Evolutionary conservation across 768 basidiomycete species (phyloP).

Genomic region (Lyophyllum atratum): DNA sequence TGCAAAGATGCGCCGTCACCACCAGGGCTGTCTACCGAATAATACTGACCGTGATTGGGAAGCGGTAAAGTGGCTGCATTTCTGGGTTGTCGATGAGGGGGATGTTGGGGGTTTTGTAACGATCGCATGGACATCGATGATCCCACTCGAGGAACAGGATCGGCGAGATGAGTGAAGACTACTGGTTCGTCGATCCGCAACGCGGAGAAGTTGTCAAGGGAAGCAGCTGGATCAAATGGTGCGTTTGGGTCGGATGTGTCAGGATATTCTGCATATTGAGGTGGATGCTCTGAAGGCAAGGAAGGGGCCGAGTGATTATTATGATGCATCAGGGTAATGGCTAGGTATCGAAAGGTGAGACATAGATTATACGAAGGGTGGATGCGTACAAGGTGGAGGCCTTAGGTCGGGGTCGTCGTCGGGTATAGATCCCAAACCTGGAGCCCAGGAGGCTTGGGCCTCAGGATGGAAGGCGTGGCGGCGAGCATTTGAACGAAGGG

Average conservation of each 20-base stretch:
- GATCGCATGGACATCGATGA: conserved; percentile 59
- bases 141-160: conserved; percentile 54
- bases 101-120: conserved; percentile 23
- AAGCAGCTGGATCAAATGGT: conserved; percentile 46
- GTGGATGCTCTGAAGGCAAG: conserved; percentile 39
- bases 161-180: conserved; percentile 24
- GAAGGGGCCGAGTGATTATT: conserved; percentile 51
- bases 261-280: conserved; percentile 30
- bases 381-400: conserved; percentile 20
- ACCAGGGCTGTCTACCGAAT: conserved; percentile 11
- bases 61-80: conserved; percentile 44
- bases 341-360: conserved; percentile 3
- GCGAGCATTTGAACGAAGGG: conserved; percentile 13
- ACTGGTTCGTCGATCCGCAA: conserved; percentile 48
- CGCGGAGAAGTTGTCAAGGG: conserved; percentile 53
- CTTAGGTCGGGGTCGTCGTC: conserved; percentile 20
- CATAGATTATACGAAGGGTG: not conserved
- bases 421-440: conserved; percentile 14
- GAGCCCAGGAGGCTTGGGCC: conserved; percentile 15
- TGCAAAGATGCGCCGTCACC: conserved; percentile 27
- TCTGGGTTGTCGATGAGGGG: conserved; percentile 35
- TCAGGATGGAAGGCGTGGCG: conserved; percentile 14
- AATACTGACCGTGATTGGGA: conserved; percentile 8
- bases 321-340: conserved; percentile 40
- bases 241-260: conserved; percentile 26